Base-by-base conservation (phyloP, 202 grass and related monocot genomes). In the Alloteropsis angusta region DNA sequence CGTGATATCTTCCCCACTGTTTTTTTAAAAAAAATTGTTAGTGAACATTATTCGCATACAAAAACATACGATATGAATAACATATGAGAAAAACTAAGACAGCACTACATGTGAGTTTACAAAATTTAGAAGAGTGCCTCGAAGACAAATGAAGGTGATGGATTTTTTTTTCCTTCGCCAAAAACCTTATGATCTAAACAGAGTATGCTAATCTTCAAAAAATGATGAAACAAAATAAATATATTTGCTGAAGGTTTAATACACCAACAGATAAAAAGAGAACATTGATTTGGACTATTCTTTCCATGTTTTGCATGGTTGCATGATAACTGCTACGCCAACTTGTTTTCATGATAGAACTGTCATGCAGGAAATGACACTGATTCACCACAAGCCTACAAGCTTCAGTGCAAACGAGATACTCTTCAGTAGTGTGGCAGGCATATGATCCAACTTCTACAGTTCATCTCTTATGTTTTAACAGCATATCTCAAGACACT, bases 1-100 rank as follows among this genome's bases (percentile, higher is more conserved):
- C 87, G 83, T 30, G 87, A 77, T 84, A 92, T 90, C 85, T 90
- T 97, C 48, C 88, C 91, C 72, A 90, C 91, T 97, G 73, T 45
- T 36, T 60, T 67, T 35, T 83, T 38, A 30, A 30, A 30, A 30
- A 30, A 30, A 30, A 30, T 73, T 46, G 42, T 80, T 42, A 83
- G 74, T 44, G 10, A 62, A 69, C 17, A 79, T 52, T 52, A 11
- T 35, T 52, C 41, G 30, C 26, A 65, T 72, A 64, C 1, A 74
- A 17, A 61, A 80, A 10, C 64, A 77, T 38, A 66, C 6, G 9
- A 43, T 41, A 52, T 47, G 18, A 39, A 68, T 39, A 69, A 17
- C 12, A 72, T 2, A 58, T 60, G 14, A 61, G 22, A 56, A 53
- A 55, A 42, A 5, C 7, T 17, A 62, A 70, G 44, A 55, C 21